Percentiles rank a stretch among this genome's conserved stretches.
Conservation (phyloP, 1,284 basidiomycete genomes). For the Stygiomarasmius scandens region DNA sequence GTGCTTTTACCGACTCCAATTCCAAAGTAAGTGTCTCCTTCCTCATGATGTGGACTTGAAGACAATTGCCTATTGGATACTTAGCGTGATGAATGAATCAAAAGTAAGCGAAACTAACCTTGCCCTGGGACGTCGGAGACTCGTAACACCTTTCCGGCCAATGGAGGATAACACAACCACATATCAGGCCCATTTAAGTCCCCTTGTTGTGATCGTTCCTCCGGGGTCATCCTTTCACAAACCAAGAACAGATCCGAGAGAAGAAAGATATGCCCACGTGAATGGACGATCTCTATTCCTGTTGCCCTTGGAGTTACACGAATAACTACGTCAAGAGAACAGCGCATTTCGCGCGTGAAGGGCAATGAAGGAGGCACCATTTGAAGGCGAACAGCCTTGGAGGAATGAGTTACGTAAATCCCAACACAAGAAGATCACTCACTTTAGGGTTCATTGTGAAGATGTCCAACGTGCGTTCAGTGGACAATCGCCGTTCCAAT, state of each 20-base stretch:
- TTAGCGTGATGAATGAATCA: constrained; percentile 10
- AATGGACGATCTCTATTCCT: constrained; percentile 73
- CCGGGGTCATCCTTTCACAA: constrained; percentile 78
- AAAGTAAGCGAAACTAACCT: constrained; percentile 40
- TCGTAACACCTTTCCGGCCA: constrained; percentile 91
- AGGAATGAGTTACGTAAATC: constrained; percentile 13
- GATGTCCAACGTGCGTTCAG: constrained; percentile 85
- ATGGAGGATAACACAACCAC: constrained; percentile 93
- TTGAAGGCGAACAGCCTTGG: constrained; percentile 87
- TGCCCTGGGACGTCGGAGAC: constrained; percentile 64
- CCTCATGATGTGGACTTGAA: constrained; percentile 85
- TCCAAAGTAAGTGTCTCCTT: constrained; percentile 84
- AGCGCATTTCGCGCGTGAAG: constrained; percentile 80
- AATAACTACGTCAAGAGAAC: constrained; percentile 76
- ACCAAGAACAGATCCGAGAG: constrained; percentile 92
- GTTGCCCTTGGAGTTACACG: constrained; percentile 81
- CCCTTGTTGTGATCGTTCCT: constrained; percentile 55
- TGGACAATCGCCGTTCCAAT: constrained; percentile 82
- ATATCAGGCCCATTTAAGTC: constrained; percentile 72
- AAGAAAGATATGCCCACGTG: constrained; percentile 84
- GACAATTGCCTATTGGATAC: constrained; percentile 55
- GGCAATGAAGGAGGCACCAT: constrained; percentile 82
- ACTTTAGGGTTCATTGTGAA: constrained; percentile 97
- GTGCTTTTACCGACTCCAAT: constrained; percentile 60
- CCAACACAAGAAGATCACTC: constrained; percentile 23